Evolutionary conservation across 441 rosid species (phyloP).

Genomic region (Euphorbia schlechtendalii): DNA sequence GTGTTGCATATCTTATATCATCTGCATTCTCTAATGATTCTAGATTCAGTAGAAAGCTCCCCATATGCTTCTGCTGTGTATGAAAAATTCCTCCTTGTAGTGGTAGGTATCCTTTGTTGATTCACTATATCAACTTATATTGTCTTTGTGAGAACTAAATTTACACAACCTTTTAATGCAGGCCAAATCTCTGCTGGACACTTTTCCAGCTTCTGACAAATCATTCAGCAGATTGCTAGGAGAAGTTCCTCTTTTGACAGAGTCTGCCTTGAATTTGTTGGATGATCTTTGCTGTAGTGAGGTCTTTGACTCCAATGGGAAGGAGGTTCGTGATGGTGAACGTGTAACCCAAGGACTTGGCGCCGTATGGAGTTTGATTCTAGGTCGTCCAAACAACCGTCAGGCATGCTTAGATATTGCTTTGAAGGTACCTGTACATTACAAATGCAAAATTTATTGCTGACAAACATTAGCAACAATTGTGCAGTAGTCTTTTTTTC

Average conservation of each 20-base stretch:
- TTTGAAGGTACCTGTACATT: constrained; percentile 53
- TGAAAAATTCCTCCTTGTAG: constrained; percentile 76
- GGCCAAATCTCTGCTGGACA: constrained; percentile 83
- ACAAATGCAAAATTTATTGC: constrained; percentile 8
- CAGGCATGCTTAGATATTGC: constrained; percentile 88
- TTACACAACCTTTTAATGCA: constrained; percentile 37
- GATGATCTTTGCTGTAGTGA: constrained; percentile 75
- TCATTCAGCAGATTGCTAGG: constrained; percentile 95
- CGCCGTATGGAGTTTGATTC: constrained; percentile 95
- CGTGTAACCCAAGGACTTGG: constrained; percentile 99
- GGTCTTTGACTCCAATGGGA: constrained; percentile 59
- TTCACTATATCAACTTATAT: constrained; percentile 12
- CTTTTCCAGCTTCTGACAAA: constrained; percentile 95
- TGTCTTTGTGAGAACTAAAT: constrained; percentile 22
- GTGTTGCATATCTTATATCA: constrained; percentile 82
- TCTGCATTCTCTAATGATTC: constrained; percentile 57
- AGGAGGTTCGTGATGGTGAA: constrained; percentile 70
- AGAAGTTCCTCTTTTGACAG: constrained; percentile 86
- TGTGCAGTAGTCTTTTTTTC: not conserved
- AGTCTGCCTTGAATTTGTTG: constrained; percentile 69
- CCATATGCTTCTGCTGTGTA: constrained; percentile 53
- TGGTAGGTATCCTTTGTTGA: constrained; percentile 49
- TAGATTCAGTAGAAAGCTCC: constrained; percentile 44
- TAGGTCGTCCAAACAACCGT: constrained; percentile 87
- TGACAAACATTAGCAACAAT: not conserved